phyloP scores from a whole-genome alignment of 2,329 filamentous ascomycete genomes.

The Phaeosphaeriaceae sp. region DNA sequence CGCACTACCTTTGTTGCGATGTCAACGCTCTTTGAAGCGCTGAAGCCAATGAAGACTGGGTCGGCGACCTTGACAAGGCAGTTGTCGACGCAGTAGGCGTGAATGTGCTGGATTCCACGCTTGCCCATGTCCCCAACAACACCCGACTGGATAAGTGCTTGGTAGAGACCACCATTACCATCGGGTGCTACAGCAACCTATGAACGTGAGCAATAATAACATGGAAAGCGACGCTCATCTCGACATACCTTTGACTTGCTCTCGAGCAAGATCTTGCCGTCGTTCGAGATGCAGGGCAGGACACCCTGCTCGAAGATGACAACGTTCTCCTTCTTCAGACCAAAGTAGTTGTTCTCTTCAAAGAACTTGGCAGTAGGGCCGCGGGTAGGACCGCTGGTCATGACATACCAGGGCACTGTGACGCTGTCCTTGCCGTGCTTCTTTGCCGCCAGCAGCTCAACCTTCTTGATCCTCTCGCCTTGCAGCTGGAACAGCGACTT shows the following conservation, averaged over 20 bases:
- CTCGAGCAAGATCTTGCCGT: conserved; percentile 96
- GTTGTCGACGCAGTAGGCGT: conserved; percentile 98
- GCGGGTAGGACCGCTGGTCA: conserved; percentile 96
- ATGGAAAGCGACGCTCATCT: neutral
- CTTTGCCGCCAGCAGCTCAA: conserved; percentile 80
- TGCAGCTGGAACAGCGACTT: conserved; percentile 99
- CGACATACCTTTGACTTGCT: conserved; percentile 76
- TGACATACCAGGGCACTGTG: conserved; percentile 96
- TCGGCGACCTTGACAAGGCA: conserved; percentile 99
- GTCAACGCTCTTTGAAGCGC: conserved; percentile 85
- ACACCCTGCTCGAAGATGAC: conserved; percentile 96
- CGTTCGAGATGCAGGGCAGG: conserved; percentile 94
- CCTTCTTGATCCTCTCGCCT: conserved; percentile 87
- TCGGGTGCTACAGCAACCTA: conserved; percentile 91
- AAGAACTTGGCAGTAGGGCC: conserved; percentile 95
- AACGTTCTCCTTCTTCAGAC: conserved; percentile 83
- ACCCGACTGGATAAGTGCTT: conserved; percentile 80
- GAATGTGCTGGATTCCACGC: conserved; percentile 91
- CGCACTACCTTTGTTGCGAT: conserved; percentile 99
- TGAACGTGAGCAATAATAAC: conserved; percentile 18
- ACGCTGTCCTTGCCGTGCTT: conserved; percentile 65
- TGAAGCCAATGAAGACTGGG: conserved; percentile 92
- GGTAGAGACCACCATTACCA: conserved; percentile 96
- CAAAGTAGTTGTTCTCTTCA: conserved; percentile 87
- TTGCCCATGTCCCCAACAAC: conserved; percentile 87